phyloP scores from a whole-genome alignment of 75 land plant genomes.

The Pseudotsuga menziesii region DNA sequence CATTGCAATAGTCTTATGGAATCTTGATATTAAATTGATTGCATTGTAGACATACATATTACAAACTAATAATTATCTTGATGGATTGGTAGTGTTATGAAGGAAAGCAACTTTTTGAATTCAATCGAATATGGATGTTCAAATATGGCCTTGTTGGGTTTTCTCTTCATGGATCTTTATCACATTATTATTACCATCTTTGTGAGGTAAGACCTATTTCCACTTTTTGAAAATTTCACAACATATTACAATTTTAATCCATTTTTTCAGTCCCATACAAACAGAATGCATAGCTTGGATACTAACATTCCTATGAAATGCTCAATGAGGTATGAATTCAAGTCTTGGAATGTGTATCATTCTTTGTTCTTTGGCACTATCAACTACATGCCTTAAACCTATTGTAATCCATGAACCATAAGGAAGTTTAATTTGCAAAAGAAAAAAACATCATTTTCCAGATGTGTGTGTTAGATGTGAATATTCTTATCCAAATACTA shows the following conservation, averaged over 20 bases:
- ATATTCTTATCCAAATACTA: no score
- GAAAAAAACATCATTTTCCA: no score
- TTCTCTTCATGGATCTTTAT: conserved; percentile 83
- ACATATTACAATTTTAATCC: background rate
- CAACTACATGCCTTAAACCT: no score
- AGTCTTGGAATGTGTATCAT: no score
- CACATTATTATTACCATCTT: conserved; percentile 83
- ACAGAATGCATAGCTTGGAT: background rate
- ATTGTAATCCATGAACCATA: no score
- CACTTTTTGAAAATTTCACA: background rate
- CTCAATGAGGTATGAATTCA: no score
- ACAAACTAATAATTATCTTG: background rate
- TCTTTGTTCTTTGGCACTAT: no score
- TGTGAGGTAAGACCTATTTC: conserved; percentile 58
- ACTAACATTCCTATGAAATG: no score
- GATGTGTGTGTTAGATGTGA: no score
- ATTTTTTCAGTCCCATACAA: background rate
- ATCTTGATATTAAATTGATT: background rate
- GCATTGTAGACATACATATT: background rate
- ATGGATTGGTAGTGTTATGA: conserved; percentile 71
- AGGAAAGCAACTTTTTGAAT: conserved; percentile 84
- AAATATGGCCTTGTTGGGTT: conserved; percentile 92
- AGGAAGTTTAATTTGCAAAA: no score
- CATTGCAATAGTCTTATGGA: no score
- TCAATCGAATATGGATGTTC: conserved; percentile 73